Conservation (phyloP, 805 yeast genomes). For the Candida maris region DNA sequence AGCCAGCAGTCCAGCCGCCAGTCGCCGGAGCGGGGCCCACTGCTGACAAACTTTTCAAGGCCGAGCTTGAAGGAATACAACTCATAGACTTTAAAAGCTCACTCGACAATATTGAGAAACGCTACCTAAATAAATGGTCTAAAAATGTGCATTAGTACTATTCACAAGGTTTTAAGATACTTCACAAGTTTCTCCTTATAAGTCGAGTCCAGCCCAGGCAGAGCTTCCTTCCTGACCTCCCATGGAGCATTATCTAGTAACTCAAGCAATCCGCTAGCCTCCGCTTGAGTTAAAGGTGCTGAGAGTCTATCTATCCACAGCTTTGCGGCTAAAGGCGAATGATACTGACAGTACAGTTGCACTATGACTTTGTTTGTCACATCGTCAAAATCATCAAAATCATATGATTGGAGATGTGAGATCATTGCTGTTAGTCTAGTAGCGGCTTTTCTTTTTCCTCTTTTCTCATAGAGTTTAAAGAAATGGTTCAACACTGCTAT, state of each 20-base stretch:
- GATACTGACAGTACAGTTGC: constrained; percentile 18
- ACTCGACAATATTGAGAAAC: constrained; percentile 57
- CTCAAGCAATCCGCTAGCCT: constrained; percentile 4
- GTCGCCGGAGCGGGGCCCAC: constrained; percentile 58
- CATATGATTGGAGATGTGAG: constrained; percentile 7
- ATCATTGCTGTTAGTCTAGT: constrained; percentile 21
- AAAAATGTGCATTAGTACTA: constrained; percentile 2
- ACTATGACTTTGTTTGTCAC: constrained; percentile 12
- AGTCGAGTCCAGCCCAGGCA: constrained; percentile 7
- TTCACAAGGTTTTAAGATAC: constrained; percentile 4
- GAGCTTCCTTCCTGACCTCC: constrained; percentile 2
- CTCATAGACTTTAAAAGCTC: constrained; percentile 44
- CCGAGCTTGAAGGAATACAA: constrained; percentile 66
- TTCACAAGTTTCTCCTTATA: constrained; percentile 8
- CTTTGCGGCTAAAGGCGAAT: constrained; percentile 25
- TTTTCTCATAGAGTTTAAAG: constrained; percentile 5
- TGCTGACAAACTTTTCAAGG: constrained; percentile 57
- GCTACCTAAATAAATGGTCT: constrained; percentile 36
- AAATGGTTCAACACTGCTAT: constrained; percentile 5
- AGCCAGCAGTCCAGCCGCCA: constrained; percentile 28
- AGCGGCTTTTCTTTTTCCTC: constrained; percentile 10
- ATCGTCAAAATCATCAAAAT: constrained; percentile 12
- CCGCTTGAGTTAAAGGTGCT: constrained; percentile 4
- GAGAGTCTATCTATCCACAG: constrained; percentile 17
- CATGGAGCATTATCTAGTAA: constrained; percentile 1